Base-by-base conservation (phyloP, 805 yeast species). In the Saccharomycopsis olivae region DNA sequence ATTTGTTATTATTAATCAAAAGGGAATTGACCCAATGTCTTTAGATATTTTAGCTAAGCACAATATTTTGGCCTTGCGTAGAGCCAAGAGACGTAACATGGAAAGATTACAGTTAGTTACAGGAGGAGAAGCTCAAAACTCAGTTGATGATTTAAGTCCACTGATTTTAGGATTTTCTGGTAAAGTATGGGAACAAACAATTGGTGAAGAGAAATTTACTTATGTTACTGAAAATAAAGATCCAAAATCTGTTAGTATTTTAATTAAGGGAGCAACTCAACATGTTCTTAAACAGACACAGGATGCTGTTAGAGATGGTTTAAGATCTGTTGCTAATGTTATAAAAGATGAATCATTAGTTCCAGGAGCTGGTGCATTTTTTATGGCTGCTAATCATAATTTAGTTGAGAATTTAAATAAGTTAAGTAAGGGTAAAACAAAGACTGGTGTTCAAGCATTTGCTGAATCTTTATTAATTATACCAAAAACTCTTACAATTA, bases 71-170 rank as follows among this genome's bases (percentile, higher is more conserved):
- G 98, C 98, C 1, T 70, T 92, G 53, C 79, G 99, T 68, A 78
- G 98, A 57, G 99, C 99, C 33, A 92, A 92, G 69, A 78, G 99
- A 68, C 81, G 99, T 66, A 92, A 92, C 62, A 89, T 92, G 98
- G 99, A 92, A 66, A 78, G 99, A 59, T 70, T 92, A 57, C 99
- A 92, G 64, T 71, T 92, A 46, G 86, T 87, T 39, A 84, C 95
- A 48, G 98, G 96, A 23, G 99, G 98, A 52, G 92, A 82, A 57
- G 97, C 97, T 6, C 96, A 89, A 64, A 92, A 92, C 62, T 81
- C 95, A 11, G 96, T 88, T 34, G 99, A 92, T 55, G 97, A 89
- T 58, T 69, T 92, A 53, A 54, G 79, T 4, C 86, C 94, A 3
- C 71, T 68, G 2, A 68, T 85, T 4, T 69, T 92, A 46, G 99